Evolutionary conservation across 495 filamentous ascomycete genomes (phyloP).

Genomic region (Aspergillus asperescens): DNA sequence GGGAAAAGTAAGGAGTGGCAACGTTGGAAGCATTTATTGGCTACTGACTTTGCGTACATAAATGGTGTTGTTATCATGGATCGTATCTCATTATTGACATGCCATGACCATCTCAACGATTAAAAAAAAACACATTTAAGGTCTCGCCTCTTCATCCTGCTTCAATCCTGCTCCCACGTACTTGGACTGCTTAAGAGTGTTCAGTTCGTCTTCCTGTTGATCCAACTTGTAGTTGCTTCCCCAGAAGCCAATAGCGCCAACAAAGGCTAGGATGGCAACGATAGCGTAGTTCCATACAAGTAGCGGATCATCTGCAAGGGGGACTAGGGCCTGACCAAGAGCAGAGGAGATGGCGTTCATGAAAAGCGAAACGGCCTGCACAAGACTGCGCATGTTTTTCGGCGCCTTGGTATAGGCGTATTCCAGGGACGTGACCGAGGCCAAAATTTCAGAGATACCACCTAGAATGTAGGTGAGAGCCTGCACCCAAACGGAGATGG

Average conservation of each 20-base stretch:
- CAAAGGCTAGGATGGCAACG: conserved; percentile 55
- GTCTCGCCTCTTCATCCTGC: conserved; percentile 18
- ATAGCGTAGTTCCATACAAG: conserved; percentile 62
- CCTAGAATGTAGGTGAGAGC: conserved; percentile 60
- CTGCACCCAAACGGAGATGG: conserved; percentile 62
- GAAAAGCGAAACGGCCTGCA: conserved; percentile 63
- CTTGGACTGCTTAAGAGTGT: conserved; percentile 33
- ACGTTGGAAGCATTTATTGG: too few relatives aligned
- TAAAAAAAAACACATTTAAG: not conserved
- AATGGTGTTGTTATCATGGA: conserved; percentile 1
- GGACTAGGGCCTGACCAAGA: conserved; percentile 62
- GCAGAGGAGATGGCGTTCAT: conserved; percentile 64
- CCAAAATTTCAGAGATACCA: conserved; percentile 69
- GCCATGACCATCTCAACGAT: conserved; percentile 2
- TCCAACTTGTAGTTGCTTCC: conserved; percentile 54
- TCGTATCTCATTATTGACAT: conserved; percentile 4
- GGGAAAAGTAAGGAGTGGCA: too few relatives aligned
- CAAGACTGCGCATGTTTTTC: conserved; percentile 67
- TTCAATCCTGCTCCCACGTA: conserved; percentile 12
- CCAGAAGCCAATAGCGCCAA: conserved; percentile 60
- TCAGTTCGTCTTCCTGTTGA: conserved; percentile 59
- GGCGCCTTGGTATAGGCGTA: conserved; percentile 81
- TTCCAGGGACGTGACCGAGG: conserved; percentile 58
- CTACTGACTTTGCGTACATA: too few relatives aligned
- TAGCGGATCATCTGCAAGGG: conserved; percentile 60